Evolutionary conservation across 1,139 yeast species (phyloP).

Genomic region (Geotrichum cucujoidarum): DNA sequence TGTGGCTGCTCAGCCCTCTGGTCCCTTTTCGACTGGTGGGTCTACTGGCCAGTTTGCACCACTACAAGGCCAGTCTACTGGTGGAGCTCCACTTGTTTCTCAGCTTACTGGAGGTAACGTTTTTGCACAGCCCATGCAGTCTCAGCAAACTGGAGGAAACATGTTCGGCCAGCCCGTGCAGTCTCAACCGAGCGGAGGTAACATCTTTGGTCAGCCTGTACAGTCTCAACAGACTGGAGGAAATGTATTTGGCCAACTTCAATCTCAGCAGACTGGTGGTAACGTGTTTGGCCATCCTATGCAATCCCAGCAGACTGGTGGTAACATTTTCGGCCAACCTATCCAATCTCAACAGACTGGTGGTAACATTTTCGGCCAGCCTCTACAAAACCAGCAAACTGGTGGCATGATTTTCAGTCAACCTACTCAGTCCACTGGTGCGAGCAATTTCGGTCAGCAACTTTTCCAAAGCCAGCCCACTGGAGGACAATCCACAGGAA

Average conservation of each 20-base stretch:
- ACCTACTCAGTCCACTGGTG: too few relatives aligned
- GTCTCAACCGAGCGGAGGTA: background rate
- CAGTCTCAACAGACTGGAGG: slow-evolving; percentile 10
- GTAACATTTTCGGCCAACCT: slow-evolving; percentile 7
- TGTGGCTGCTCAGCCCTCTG: slow-evolving; percentile 27
- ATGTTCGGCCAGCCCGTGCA: slow-evolving; percentile 13
- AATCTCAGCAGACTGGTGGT: background rate
- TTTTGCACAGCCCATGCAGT: background rate
- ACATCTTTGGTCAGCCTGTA: background rate
- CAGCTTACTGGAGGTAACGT: slow-evolving; percentile 7
- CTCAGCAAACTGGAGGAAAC: background rate
- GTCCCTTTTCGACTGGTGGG: slow-evolving; percentile 37
- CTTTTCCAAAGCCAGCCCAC: too few relatives aligned
- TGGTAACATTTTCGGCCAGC: background rate
- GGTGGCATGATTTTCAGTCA: background rate
- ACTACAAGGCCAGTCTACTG: slow-evolving; percentile 8
- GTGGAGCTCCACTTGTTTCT: slow-evolving; percentile 3
- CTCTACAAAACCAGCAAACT: background rate
- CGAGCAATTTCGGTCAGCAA: too few relatives aligned
- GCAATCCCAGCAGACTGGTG: slow-evolving; percentile 12
- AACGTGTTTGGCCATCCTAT: background rate
- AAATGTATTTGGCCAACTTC: background rate
- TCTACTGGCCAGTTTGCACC: slow-evolving; percentile 23
- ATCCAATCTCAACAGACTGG: slow-evolving; percentile 6
- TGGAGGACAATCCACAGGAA: too few relatives aligned